A percentile compares a stretch with the other conserved stretches of the same genome.
These are phyloP conservation scores for Simmondsia chinensis DNA, from an alignment of 148 eudicot genomes.

Conservation along the genomic window DNA sequence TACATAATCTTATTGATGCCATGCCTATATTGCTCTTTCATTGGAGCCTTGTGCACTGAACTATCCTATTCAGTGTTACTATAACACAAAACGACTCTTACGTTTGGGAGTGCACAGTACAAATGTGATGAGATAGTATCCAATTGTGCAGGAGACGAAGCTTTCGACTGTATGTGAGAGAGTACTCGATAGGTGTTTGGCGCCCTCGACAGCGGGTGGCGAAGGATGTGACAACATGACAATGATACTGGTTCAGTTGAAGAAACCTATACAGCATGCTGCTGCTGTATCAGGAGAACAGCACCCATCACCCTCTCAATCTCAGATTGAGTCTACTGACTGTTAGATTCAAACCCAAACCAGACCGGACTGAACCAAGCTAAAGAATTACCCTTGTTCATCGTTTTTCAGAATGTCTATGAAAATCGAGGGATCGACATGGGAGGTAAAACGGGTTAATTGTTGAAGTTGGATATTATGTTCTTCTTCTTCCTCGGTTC, in stretches of 20 bases:
- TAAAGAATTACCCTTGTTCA: too few species aligned
- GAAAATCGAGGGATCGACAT: too few species aligned
- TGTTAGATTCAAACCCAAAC: slow-evolving; percentile 4
- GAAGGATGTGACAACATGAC: slow-evolving; percentile 99
- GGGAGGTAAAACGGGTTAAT: too few species aligned
- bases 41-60: too few species aligned
- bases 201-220: slow-evolving; percentile 89
- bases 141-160: slow-evolving; percentile 63
- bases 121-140: not conserved
- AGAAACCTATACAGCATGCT: slow-evolving; percentile 33
- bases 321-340: slow-evolving; percentile 4
- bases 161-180: slow-evolving; percentile 79
- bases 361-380: slow-evolving; percentile 29
- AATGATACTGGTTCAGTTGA: slow-evolving; percentile 83
- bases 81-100: not conserved
- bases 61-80: too few species aligned
- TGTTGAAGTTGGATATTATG: too few species aligned
- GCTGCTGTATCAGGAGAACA: slow-evolving; percentile 14
- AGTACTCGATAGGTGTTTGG: slow-evolving; percentile 73
- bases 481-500: too few species aligned
- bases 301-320: slow-evolving; percentile 22
- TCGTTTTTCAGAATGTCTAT: too few species aligned
- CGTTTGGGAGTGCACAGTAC: not conserved
- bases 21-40: too few species aligned
- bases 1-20: too few species aligned